Evolutionary conservation across 768 basidiomycete species (phyloP), one percentile per base, ranked within the genome.

Genomic region (Leccinum subtestaceum): DNA sequence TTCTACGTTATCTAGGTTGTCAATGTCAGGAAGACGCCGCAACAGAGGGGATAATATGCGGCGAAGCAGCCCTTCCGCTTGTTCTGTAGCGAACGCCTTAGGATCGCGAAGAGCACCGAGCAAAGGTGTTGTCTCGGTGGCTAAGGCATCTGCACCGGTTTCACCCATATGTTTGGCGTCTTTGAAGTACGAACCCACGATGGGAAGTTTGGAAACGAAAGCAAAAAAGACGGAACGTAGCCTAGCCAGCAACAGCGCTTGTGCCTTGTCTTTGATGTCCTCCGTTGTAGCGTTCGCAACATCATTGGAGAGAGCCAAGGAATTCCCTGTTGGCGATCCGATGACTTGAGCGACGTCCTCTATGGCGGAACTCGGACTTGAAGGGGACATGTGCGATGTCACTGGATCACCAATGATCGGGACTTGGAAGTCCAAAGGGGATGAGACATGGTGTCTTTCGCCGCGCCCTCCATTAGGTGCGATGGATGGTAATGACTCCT

Each of bases 101-200:
- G 63, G 65, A 43, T 71, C 63, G 13, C 48, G 65, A 57, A 71
- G 21, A 12, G 57, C 59, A n/a, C 61, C 70, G 1, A 71, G 54
- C 15, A 70, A 56, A 47, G 67, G 69, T 10, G 70, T 69, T 27
- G 70, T 65, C 51, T 71, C 67, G 9, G 59, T 67, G n/a, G 53
- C 54, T 6, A 52, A 8, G 0, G 53, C 5, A 25, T 60, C 53
- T 6, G 25, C 40, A 47, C 34, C 25, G 17, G 59, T 27, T 17
- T 32, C 62, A 12, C 34, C 32, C 19, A 9, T 57, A n/a, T 49
- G 59, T 46, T 51, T 59, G 15, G 53, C 51, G 46, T 48, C 32
- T 12, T 54, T 32, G 50, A 67, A 64, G 56, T 67, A 69, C n/a
- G 57, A 31, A 50, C 67, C 69, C 17, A 69, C 62, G 3, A 71